A percentile compares a stretch with the other conserved stretches of the same genome.
phyloP scores from a whole-genome alignment of 1,284 basidiomycete genomes.

The Papiliotrema terrestris region DNA sequence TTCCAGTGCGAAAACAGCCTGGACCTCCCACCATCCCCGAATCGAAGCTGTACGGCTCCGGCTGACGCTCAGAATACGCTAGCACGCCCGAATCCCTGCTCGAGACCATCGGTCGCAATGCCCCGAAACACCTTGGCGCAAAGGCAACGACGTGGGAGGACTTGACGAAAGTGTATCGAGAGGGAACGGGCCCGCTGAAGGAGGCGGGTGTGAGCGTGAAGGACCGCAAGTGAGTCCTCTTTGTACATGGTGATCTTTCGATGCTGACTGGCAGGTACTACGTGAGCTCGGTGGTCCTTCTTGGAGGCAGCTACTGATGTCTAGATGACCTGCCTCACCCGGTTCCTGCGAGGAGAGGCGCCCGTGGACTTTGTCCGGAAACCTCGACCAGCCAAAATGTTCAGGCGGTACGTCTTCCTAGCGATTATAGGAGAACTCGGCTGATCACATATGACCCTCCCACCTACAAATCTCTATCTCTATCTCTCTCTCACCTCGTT shows the following conservation, averaged over 20 bases:
- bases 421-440: too few relatives aligned
- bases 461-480: not conserved
- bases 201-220: constrained; percentile 33
- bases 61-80: constrained; percentile 19
- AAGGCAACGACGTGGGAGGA: constrained; percentile 37
- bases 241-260: not conserved
- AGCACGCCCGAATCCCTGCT: constrained; percentile 33
- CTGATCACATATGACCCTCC: too few relatives aligned
- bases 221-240: constrained; percentile 37
- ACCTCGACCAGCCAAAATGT: constrained; percentile 37
- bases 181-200: constrained; percentile 28
- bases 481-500: not conserved
- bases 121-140: constrained; percentile 35
- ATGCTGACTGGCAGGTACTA: constrained; percentile 10
- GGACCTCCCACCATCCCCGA: too few relatives aligned
- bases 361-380: constrained; percentile 30
- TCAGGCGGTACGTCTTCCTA: constrained; percentile 38
- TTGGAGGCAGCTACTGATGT: not conserved
- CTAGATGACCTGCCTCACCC: constrained; percentile 38
- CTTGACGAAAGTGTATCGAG: constrained; percentile 32
- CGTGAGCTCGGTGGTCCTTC: constrained; percentile 6
- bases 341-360: constrained; percentile 33
- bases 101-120: constrained; percentile 36
- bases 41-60: not conserved
- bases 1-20: too few relatives aligned